These are phyloP conservation scores for Candida quercuum DNA, from an alignment of 805 yeast species.

Conservation along the genomic window DNA sequence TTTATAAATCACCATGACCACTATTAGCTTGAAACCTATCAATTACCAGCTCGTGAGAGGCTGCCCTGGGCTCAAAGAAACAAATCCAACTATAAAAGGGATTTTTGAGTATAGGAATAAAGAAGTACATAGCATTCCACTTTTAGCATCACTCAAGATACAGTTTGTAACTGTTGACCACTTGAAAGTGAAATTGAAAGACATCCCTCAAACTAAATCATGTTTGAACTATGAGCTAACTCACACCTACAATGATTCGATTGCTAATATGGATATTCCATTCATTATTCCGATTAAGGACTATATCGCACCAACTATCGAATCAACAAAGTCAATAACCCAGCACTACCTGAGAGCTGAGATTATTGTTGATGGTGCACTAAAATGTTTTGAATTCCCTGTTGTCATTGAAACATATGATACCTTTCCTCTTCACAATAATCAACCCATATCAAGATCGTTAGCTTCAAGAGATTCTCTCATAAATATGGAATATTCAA, in stretches of 20 bases:
- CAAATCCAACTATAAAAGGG: conserved; percentile 55
- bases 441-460: conserved; percentile 43
- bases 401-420: conserved; percentile 52
- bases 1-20: not conserved
- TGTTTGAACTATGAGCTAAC: conserved; percentile 27
- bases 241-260: conserved; percentile 33
- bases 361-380: conserved; percentile 10
- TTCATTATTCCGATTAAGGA: conserved; percentile 50
- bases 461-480: conserved; percentile 43
- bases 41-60: conserved; percentile 53
- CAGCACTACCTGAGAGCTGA: conserved; percentile 38
- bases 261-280: conserved; percentile 56
- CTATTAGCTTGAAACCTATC: conserved; percentile 37
- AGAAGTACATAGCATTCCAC: conserved; percentile 38
- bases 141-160: conserved; percentile 44
- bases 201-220: conserved; percentile 27
- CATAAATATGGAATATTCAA: conserved; percentile 37
- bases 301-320: conserved; percentile 49
- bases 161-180: conserved; percentile 47
- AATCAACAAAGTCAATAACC: conserved; percentile 38
- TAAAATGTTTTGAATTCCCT: conserved; percentile 33
- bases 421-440: conserved; percentile 48
- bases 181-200: conserved; percentile 34
- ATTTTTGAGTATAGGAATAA: conserved; percentile 48
- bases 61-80: conserved; percentile 64